phyloP scores from a whole-genome alignment of 768 basidiomycete species.

The Calocera cornea region DNA sequence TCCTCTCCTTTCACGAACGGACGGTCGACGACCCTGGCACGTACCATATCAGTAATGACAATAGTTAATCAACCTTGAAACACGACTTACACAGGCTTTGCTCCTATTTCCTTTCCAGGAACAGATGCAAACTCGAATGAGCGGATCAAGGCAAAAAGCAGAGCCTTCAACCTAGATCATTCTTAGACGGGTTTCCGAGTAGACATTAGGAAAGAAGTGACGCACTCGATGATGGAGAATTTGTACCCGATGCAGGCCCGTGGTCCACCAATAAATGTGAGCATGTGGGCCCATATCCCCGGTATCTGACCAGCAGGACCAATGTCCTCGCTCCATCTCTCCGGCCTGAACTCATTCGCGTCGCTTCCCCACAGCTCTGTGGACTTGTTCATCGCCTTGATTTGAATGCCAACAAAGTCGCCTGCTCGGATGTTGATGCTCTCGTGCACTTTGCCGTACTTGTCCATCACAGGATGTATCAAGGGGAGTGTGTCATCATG shows the following conservation, averaged over 20 bases:
- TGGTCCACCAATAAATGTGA: slow-evolving; percentile 11
- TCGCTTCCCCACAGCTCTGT: slow-evolving; percentile 39
- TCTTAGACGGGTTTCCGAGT: background rate
- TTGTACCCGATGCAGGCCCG: slow-evolving; percentile 7
- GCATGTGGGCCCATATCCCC: slow-evolving; percentile 3
- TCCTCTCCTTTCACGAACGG: background rate
- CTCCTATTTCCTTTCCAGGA: background rate
- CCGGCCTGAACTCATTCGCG: slow-evolving; percentile 34
- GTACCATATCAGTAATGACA: background rate
- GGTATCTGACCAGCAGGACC: background rate
- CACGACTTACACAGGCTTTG: background rate
- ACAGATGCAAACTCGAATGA: slow-evolving; percentile 2
- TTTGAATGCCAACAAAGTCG: slow-evolving; percentile 21
- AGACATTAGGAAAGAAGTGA: slow-evolving; percentile 7
- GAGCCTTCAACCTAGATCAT: slow-evolving; percentile 6
- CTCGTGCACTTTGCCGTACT: background rate
- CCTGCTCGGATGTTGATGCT: slow-evolving; percentile 11
- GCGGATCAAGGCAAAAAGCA: slow-evolving; percentile 8
- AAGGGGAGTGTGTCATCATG: slow-evolving; percentile 18
- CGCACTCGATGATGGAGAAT: slow-evolving; percentile 4
- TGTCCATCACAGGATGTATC: slow-evolving; percentile 24
- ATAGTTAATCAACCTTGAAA: background rate
- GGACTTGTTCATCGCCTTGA: slow-evolving; percentile 39
- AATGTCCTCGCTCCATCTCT: slow-evolving; percentile 6
- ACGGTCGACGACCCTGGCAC: background rate